Base-by-base conservation (phyloP, 2,329 filamentous ascomycete genomes). In the Alternaria longipes region DNA sequence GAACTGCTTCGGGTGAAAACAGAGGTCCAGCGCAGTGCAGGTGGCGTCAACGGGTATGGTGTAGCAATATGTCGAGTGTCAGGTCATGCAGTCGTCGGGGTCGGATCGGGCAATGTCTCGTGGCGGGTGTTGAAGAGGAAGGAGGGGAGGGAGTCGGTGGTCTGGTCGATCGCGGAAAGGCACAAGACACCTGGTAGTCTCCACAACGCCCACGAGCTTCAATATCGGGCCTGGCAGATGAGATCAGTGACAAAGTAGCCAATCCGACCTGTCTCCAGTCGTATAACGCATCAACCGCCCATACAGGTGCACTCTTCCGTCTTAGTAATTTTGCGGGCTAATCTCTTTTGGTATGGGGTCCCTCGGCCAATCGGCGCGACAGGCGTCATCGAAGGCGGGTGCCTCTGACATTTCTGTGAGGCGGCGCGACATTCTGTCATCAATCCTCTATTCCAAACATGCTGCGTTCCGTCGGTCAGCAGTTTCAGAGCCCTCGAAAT, bases 381-480 rank as follows among this genome's bases (percentile, higher is more conserved):
- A 63, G 64, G 64, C 62, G 61, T 64, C 60, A 63, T 66, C 38
- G 60, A 54, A 30, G 40, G 56, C 56, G 47, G 26, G 30, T 60
- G 47, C 51, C 18, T 59, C 28, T 65, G 53, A 60, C 67, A 63
- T 68, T 66, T 63, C 58, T 64, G 63, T 30, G 57, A 60, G 46
- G 36, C 46, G 32, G 41, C 44, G 28, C 56, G 51, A 44, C 61
- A 38, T 45, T 28, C 38, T 36, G 16, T 16, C 58, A 55, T 47
- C 47, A 36, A 26, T 26, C 61, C 30, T 41, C 46, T 18, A 18
- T 26, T 59, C 26, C 64, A 32, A 67, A 45, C 51, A 79, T 80
- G 77, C 78, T 82, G 76, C 74, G 74, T 66, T 71, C 74, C 60
- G 68, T 73, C 55, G 69, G 67, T 14, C 66, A 74, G 67, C 76